Conservation (phyloP, 2,329 filamentous ascomycete species). For the Sordariomycetes sp. region DNA sequence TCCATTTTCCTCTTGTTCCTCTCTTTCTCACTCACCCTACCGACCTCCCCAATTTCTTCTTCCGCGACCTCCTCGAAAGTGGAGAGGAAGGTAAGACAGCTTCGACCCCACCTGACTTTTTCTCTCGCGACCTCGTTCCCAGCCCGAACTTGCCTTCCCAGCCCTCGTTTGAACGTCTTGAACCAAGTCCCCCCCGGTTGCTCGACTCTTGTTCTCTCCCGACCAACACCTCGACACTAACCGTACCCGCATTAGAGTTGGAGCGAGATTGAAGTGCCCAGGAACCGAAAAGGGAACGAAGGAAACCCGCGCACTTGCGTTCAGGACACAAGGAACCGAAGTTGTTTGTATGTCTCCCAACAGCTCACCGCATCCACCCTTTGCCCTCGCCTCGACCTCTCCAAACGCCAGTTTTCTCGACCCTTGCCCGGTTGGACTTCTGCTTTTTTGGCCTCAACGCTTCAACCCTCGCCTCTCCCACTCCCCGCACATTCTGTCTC, state of each 20-base stretch:
- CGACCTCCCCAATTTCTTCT: conserved; percentile 6
- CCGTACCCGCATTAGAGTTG: conserved; percentile 6
- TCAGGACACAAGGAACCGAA: not conserved
- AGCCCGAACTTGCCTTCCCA: not conserved
- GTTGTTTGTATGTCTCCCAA: conserved; percentile 2
- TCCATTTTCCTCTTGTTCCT: conserved; percentile 1
- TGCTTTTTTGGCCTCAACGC: not conserved
- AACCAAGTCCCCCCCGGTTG: not conserved
- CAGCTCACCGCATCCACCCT: not conserved
- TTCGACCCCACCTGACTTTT: not conserved
- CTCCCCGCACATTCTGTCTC: not conserved
- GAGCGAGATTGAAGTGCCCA: conserved; percentile 5
- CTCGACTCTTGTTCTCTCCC: not conserved
- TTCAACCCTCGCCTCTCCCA: not conserved
- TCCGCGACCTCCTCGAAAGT: conserved; percentile 1
- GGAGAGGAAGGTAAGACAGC: conserved; percentile 6
- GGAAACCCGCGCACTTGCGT: not conserved
- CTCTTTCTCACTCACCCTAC: conserved; percentile 4
- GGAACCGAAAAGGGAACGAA: conserved; percentile 1
- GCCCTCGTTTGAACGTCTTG: not conserved
- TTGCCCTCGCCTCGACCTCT: not conserved
- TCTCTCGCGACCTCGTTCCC: not conserved
- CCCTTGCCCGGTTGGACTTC: not conserved
- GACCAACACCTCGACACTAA: conserved; percentile 4
- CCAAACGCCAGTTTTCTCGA: not conserved